Percentiles rank a stretch among this genome's conserved stretches.
phyloP scores from a whole-genome alignment of 305 asterid genomes.

The Lippia alba region DNA sequence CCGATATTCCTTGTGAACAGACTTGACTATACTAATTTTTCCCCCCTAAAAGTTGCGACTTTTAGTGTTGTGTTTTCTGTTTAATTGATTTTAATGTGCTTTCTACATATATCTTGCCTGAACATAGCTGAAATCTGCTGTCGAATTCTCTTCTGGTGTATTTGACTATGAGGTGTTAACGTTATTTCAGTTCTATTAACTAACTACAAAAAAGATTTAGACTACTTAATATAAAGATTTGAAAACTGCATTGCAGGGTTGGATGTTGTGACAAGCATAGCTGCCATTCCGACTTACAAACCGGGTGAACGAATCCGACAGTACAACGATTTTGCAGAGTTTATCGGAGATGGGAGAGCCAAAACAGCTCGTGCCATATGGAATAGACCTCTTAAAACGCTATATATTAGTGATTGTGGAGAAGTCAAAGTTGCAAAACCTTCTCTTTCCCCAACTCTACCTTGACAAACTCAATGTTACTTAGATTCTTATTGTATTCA shows the following conservation, averaged over 20 bases:
- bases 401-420: slow-evolving; percentile 84
- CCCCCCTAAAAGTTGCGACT: no score
- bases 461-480: slow-evolving; percentile 37
- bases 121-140: no score
- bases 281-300: slow-evolving; percentile 75
- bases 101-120: no score
- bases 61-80: no score
- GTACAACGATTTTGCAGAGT: slow-evolving; percentile 82
- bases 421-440: slow-evolving; percentile 67
- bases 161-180: no score
- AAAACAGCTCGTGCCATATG: slow-evolving; percentile 81
- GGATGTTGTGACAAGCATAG: slow-evolving; percentile 78
- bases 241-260: slow-evolving; percentile 51
- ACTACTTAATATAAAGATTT: neutral
- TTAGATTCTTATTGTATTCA: neutral
- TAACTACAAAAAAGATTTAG: neutral
- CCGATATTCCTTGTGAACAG: no score
- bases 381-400: slow-evolving; percentile 78
- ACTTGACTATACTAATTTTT: no score
- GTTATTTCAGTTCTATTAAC: no score
- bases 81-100: no score
- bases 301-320: slow-evolving; percentile 73
- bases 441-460: slow-evolving; percentile 75
- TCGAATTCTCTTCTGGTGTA: no score
- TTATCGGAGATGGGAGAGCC: slow-evolving; percentile 86